Conservation (phyloP, 106 monocot species). For the Phalaenopsis equestris region DNA sequence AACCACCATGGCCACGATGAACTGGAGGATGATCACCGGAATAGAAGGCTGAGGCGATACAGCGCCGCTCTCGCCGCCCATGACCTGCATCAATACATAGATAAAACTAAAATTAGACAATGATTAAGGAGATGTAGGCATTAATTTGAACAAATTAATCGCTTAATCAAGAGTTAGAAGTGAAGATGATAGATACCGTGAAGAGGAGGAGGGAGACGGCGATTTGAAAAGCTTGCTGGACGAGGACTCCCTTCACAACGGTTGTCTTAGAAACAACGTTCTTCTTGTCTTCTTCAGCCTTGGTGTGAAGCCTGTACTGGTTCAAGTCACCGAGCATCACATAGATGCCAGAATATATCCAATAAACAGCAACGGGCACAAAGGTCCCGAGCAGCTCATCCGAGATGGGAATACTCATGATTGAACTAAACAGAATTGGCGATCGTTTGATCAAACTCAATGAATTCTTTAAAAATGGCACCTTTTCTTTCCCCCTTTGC, state of each 20-base stretch:
- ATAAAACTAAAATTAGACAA: too few species aligned
- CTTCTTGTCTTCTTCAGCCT: slow-evolving; percentile 50
- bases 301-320: slow-evolving; percentile 49
- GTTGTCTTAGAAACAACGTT: slow-evolving; percentile 45
- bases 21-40: slow-evolving; percentile 6
- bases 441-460: not conserved
- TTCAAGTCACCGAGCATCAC: slow-evolving; percentile 31
- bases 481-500: too few species aligned
- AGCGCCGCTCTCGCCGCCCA: too few species aligned
- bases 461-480: not conserved
- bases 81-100: too few species aligned
- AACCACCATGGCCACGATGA: slow-evolving; percentile 25
- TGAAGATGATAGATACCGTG: slow-evolving; percentile 22
- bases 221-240: slow-evolving; percentile 64
- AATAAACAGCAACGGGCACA: slow-evolving; percentile 66
- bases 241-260: slow-evolving; percentile 65
- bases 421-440: not conserved
- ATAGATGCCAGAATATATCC: slow-evolving; percentile 76
- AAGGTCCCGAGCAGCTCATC: slow-evolving; percentile 67
- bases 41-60: not conserved
- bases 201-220: slow-evolving; percentile 46
- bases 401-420: slow-evolving; percentile 10
- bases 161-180: too few species aligned
- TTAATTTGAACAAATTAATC: too few species aligned
- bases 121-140: too few species aligned